A percentile compares a stretch with the other conserved stretches of the same genome.
Evolutionary conservation across 1,284 basidiomycete species (phyloP).

Genomic region (Peniophora sp.): DNA sequence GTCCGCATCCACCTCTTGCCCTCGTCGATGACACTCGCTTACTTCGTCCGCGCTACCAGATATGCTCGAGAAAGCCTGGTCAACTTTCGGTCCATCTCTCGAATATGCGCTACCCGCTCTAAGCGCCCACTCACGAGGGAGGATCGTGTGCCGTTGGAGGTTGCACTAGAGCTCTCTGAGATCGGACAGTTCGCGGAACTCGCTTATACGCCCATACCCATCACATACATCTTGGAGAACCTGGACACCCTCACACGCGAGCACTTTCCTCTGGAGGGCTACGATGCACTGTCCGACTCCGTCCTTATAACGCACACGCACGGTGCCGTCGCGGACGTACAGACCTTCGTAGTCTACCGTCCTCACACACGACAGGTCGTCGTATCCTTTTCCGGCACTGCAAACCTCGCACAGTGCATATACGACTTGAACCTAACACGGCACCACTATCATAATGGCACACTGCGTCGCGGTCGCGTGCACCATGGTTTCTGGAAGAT

Average conservation of each 20-base stretch:
- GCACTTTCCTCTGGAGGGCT: constrained; percentile 40
- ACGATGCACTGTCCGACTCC: constrained; percentile 27
- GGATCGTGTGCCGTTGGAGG: background rate
- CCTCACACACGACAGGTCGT: constrained; percentile 34
- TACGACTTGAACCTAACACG: constrained; percentile 34
- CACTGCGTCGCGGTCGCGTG: constrained; percentile 22
- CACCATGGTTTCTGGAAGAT: constrained; percentile 48
- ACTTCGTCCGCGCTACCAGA: background rate
- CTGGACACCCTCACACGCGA: constrained; percentile 26
- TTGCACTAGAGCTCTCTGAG: constrained; percentile 9
- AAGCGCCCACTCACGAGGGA: background rate
- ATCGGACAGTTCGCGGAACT: constrained; percentile 48
- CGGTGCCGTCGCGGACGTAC: constrained; percentile 32
- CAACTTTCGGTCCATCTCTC: constrained; percentile 1
- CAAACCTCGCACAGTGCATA: constrained; percentile 29
- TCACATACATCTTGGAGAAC: constrained; percentile 34
- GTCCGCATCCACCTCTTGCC: background rate
- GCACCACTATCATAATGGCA: constrained; percentile 25
- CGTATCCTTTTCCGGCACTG: constrained; percentile 39
- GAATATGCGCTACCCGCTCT: background rate
- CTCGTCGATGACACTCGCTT: background rate
- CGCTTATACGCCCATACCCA: constrained; percentile 20
- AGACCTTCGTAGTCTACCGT: constrained; percentile 35
- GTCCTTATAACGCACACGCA: constrained; percentile 27
- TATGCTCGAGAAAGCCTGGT: background rate